phyloP scores from a whole-genome alignment of 768 basidiomycete genomes.

The Podaxis sp. region DNA sequence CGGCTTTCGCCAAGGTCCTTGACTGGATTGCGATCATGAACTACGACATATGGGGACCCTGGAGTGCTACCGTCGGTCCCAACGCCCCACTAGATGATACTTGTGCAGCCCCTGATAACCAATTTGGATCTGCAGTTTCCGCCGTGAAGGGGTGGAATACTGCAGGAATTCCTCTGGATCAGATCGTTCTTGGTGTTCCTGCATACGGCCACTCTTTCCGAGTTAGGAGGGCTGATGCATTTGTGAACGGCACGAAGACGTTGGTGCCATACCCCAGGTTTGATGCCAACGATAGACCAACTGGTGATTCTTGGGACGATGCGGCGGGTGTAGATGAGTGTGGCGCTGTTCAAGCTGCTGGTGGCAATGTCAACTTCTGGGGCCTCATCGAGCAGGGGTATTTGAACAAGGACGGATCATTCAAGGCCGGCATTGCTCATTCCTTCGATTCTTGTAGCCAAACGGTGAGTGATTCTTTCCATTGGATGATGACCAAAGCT shows the following conservation, averaged over 20 bases:
- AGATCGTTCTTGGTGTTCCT: constrained; percentile 81
- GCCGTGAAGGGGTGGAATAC: constrained; percentile 71
- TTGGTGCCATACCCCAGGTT: constrained; percentile 57
- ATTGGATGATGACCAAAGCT: neutral
- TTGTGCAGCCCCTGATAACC: constrained; percentile 60
- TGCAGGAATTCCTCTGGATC: constrained; percentile 70
- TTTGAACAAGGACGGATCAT: constrained; percentile 47
- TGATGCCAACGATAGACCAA: constrained; percentile 44
- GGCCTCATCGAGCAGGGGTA: constrained; percentile 58
- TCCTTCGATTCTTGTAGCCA: constrained; percentile 67
- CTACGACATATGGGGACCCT: constrained; percentile 69
- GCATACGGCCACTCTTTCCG: constrained; percentile 80
- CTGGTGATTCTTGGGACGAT: constrained; percentile 67
- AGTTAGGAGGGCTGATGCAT: constrained; percentile 47
- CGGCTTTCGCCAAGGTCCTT: constrained; percentile 69
- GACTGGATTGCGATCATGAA: constrained; percentile 60
- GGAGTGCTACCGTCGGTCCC: constrained; percentile 69
- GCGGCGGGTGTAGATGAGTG: constrained; percentile 53
- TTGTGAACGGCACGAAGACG: constrained; percentile 35
- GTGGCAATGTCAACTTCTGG: constrained; percentile 66
- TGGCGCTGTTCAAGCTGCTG: constrained; percentile 47
- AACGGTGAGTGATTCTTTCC: constrained; percentile 49
- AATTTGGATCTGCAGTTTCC: constrained; percentile 72
- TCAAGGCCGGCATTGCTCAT: constrained; percentile 49
- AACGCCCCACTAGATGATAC: constrained; percentile 87